phyloP scores from a whole-genome alignment of 768 basidiomycete genomes.

The Mycena belliarum region DNA sequence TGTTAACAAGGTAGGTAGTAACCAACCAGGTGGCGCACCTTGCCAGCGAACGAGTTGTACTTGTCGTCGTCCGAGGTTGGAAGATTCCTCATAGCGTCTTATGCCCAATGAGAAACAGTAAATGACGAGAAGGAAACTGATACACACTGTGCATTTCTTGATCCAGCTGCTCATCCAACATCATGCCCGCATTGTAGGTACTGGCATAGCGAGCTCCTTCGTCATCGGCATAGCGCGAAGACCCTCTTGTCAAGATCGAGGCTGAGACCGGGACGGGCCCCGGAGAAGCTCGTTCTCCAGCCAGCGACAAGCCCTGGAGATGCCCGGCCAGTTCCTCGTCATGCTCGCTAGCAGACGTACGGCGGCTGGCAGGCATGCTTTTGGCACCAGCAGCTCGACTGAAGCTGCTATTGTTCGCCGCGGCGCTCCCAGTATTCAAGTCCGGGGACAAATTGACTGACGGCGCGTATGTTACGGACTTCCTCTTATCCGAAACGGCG shows the following conservation, averaged over 20 bases:
- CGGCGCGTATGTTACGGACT: conserved; percentile 84
- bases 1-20: background rate
- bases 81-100: conserved; percentile 86
- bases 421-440: conserved; percentile 42
- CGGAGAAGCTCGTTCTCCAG: conserved; percentile 65
- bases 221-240: conserved; percentile 55
- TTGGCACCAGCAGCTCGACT: conserved; percentile 75
- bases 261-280: conserved; percentile 52
- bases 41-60: conserved; percentile 62
- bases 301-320: conserved; percentile 69
- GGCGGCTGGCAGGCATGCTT: conserved; percentile 91
- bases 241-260: conserved; percentile 53
- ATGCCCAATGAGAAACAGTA: conserved; percentile 15
- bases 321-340: conserved; percentile 82
- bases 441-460: conserved; percentile 77
- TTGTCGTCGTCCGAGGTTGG: conserved; percentile 92
- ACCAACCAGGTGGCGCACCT: conserved; percentile 45
- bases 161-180: conserved; percentile 91
- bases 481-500: conserved; percentile 73
- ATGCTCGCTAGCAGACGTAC: conserved; percentile 84
- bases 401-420: conserved; percentile 56
- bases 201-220: conserved; percentile 62
- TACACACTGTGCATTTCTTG: conserved; percentile 90
- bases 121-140: conserved; percentile 1
- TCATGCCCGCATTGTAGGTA: conserved; percentile 81